Evolutionary conservation across 306 rosid genomes (phyloP), one percentile per base, ranked within the genome.

Genomic region (Castanospermum australe): DNA sequence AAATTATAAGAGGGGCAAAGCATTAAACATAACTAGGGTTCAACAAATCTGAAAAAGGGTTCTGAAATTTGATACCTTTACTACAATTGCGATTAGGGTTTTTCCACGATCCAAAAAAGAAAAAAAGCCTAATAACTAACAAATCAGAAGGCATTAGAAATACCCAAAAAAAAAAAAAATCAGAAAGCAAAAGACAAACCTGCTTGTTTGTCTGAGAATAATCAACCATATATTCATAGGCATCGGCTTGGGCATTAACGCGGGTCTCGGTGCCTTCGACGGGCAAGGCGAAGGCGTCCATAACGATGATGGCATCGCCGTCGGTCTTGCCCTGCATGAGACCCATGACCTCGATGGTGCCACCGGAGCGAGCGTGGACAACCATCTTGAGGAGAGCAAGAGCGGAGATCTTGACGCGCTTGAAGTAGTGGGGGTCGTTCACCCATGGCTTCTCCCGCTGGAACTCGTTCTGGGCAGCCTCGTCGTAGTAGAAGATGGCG

Each of bases 191-290:
- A 6, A 1, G 12, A 36, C 24, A 38, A 25, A 96, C 99, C 96
- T 91, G 98, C 61, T 93, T 96, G 75, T 91, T 93, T 32, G 97
- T 93, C 90, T 93, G 98, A 39, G 94, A 90, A 83, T 93, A 96
- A 61, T 96, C 99, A 44, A 96, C 98, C 96, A 93, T 96, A 70
- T 96, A 96, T 73, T 93, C 99, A 24, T 96, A 91, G 2, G 99
- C 99, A 81, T 93, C 98, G 9, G 96, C 99, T 86, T 93, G 98
- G n/a, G 99, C 99, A 73, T 96, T 96, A 72, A 96, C 99, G 82
- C 99, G 90, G 36, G 99, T 96, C 78, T 96, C 99, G 13, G 99
- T 96, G 24, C 99, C 98, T 80, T 96, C 98, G 5, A 96, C 99
- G 0, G 98, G 99, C 57, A 96, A 67, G 32, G 98, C 98, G 21